Percentiles rank a stretch among this genome's conserved stretches.
phyloP scores from a whole-genome alignment of 208 protist genomes.

The Wallacemonas sp. region DNA sequence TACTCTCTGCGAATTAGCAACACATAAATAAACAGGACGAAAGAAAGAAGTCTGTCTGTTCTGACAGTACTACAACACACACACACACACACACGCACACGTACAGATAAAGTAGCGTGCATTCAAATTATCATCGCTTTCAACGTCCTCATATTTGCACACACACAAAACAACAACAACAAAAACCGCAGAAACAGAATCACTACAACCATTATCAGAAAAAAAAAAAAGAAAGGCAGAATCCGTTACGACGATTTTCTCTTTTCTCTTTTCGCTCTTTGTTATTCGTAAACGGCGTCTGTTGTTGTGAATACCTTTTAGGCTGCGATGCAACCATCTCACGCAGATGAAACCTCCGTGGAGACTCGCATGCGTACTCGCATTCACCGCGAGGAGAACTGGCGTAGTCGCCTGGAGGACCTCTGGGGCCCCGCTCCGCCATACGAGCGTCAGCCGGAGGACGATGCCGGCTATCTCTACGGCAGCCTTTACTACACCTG shows the following conservation, averaged over 20 bases:
- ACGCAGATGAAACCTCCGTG: neutral
- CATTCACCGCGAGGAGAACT: neutral
- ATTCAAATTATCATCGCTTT: too few relatives aligned
- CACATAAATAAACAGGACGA: neutral
- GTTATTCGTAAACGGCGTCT: too few relatives aligned
- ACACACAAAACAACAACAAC: neutral
- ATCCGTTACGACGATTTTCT: neutral
- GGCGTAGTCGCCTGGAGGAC: conserved; percentile 15
- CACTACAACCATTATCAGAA: too few relatives aligned
- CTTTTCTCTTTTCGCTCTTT: neutral
- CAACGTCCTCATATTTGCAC: too few relatives aligned
- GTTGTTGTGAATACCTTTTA: too few relatives aligned
- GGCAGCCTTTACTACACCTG: conserved; percentile 43
- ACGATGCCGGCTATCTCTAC: conserved; percentile 19
- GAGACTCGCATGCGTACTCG: neutral
- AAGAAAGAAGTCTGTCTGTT: neutral
- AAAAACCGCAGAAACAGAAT: too few relatives aligned
- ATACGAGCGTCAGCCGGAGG: conserved; percentile 27
- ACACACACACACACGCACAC: too few relatives aligned
- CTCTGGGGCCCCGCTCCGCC: conserved; percentile 32
- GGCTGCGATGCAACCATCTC: neutral
- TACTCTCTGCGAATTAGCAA: neutral
- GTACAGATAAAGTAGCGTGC: too few relatives aligned
- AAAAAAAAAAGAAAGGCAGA: conserved; percentile 1
- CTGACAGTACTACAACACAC: too few relatives aligned